These are phyloP conservation scores for Phlyctochytrium bullatum DNA, from an alignment of 192 early-diverging fungal species.

Conservation along the genomic window DNA sequence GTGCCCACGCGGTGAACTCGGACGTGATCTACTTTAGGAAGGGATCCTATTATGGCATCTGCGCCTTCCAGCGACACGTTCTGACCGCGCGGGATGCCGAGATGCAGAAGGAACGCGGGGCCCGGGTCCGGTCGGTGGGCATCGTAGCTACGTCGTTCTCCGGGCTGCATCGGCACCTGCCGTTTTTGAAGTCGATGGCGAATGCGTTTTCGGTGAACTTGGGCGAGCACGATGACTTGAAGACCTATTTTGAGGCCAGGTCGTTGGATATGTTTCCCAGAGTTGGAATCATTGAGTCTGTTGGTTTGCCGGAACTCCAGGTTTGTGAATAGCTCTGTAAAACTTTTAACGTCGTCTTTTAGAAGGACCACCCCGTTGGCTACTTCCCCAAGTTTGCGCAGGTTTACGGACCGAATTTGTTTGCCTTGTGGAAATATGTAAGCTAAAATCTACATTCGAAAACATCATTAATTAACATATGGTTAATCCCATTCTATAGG, in stretches of 20 bases:
- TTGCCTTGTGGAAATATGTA: conserved; percentile 22
- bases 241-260: conserved; percentile 1
- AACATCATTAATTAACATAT: no score
- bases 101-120: conserved; percentile 16
- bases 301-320: conserved; percentile 7
- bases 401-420: conserved; percentile 5
- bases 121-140: conserved; percentile 5
- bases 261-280: background rate
- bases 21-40: conserved; percentile 16
- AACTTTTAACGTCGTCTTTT: background rate
- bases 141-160: background rate
- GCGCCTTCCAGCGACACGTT: conserved; percentile 16
- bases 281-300: conserved; percentile 1
- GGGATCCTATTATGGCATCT: conserved; percentile 10
- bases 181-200: background rate
- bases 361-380: conserved; percentile 6
- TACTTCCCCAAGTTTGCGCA: conserved; percentile 10
- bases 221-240: conserved; percentile 2
- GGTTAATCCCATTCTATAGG: no score
- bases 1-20: conserved; percentile 4
- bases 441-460: no score
- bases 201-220: background rate
- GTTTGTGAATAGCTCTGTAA: background rate
- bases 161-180: conserved; percentile 15
- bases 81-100: conserved; percentile 9